A percentile compares a stretch with the other conserved stretches of the same genome.
These are phyloP conservation scores for Phytophthora podocarpi DNA, from an alignment of 352 stramenopile species.

Conservation along the genomic window DNA sequence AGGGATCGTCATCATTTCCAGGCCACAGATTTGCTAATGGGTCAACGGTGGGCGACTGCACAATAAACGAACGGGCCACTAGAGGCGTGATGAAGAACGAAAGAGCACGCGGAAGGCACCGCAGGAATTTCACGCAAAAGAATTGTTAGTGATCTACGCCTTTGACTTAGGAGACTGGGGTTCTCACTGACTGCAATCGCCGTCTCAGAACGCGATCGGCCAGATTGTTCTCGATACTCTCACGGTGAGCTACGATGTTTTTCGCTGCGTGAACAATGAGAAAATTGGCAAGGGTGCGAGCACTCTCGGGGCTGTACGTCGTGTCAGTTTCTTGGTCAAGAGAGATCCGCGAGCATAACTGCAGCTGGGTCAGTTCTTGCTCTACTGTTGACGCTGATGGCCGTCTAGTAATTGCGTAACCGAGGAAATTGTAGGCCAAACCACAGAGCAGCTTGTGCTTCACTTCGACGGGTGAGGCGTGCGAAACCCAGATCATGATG, in stretches of 20 bases:
- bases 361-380: slow-evolving; percentile 44
- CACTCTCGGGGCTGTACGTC: slow-evolving; percentile 31
- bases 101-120: no score
- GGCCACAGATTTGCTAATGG: background rate
- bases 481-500: slow-evolving; percentile 63
- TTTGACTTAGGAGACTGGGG: no score
- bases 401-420: slow-evolving; percentile 58
- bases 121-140: no score
- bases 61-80: background rate
- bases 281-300: slow-evolving; percentile 48
- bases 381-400: slow-evolving; percentile 19
- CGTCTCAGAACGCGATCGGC: slow-evolving; percentile 13
- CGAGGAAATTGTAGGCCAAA: slow-evolving; percentile 52
- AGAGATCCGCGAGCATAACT: slow-evolving; percentile 54
- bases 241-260: slow-evolving; percentile 41
- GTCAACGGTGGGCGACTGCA: background rate
- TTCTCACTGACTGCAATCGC: slow-evolving; percentile 10
- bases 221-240: slow-evolving; percentile 53
- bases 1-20: background rate
- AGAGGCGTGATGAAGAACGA: no score
- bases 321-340: slow-evolving; percentile 41
- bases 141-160: background rate
- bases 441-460: slow-evolving; percentile 41
- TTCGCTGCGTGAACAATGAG: slow-evolving; percentile 42
- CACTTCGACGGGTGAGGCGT: slow-evolving; percentile 56